Evolutionary conservation across 2,329 filamentous ascomycete genomes (phyloP).

Genomic region (Fusarium burgessii): DNA sequence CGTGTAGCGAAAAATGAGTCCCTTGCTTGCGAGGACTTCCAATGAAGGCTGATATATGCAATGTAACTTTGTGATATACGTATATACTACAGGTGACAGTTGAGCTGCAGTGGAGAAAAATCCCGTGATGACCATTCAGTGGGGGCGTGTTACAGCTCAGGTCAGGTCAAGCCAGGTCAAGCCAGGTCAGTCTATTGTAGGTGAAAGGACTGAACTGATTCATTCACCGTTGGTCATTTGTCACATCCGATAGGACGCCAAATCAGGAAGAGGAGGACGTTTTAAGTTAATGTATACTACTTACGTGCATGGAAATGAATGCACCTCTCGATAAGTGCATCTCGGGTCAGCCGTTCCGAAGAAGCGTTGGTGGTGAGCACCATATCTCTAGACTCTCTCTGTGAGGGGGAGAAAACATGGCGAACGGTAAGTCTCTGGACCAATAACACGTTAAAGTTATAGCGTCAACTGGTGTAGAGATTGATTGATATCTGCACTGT

Average conservation of each 20-base stretch:
- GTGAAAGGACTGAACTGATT: constrained; percentile 1
- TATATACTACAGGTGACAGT: background rate
- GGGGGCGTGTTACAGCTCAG: constrained; percentile 11
- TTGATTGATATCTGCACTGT: background rate
- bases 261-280: background rate
- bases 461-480: constrained; percentile 14
- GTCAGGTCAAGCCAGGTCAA: constrained; percentile 10
- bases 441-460: constrained; percentile 3
- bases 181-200: background rate
- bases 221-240: constrained; percentile 22
- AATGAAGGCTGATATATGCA: background rate
- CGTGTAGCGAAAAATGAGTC: constrained; percentile 4
- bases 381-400: background rate
- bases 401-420: background rate
- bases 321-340: constrained; percentile 6
- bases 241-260: constrained; percentile 16
- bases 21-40: constrained; percentile 11
- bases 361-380: background rate
- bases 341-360: background rate
- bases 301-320: constrained; percentile 13
- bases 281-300: constrained; percentile 1
- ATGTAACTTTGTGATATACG: background rate
- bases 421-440: background rate
- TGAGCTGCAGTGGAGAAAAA: constrained; percentile 13
- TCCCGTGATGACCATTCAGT: constrained; percentile 26